Conservation (phyloP, 129 eudicot genomes). For the Pittosporum tobira region DNA sequence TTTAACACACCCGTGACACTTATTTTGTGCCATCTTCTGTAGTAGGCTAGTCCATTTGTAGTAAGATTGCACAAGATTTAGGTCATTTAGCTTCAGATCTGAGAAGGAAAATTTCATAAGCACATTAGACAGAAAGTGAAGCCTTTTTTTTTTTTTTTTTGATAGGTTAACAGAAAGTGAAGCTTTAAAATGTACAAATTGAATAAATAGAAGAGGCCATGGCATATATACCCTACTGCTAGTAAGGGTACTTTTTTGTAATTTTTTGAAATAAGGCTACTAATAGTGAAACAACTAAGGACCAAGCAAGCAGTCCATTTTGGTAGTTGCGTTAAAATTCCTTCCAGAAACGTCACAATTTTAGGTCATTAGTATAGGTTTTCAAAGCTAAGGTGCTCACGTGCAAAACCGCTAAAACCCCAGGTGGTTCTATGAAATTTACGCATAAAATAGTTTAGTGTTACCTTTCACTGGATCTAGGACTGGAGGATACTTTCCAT, state of each 20-base stretch:
- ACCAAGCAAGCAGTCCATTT: no score
- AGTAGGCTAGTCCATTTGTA: constrained; percentile 51
- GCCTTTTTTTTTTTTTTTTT: no score
- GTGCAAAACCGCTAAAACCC: neutral
- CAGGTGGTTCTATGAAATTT: no score
- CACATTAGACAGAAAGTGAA: neutral
- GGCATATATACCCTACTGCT: no score
- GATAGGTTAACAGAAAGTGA: neutral
- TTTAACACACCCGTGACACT: constrained; percentile 90
- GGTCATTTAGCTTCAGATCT: constrained; percentile 82
- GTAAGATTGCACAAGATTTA: constrained; percentile 62
- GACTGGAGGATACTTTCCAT: constrained; percentile 92
- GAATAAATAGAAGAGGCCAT: no score
- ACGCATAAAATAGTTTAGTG: neutral
- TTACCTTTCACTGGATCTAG: constrained; percentile 88
- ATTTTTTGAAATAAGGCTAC: no score
- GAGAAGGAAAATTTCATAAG: constrained; percentile 11
- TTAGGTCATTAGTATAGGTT: no score
- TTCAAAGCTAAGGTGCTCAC: no score
- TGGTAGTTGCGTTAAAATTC: no score
- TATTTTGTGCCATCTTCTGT: constrained; percentile 88
- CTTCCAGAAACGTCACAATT: no score
- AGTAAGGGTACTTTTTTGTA: no score
- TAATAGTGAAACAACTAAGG: no score
- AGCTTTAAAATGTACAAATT: neutral